Evolutionary conservation across 1,284 basidiomycete species (phyloP).

Genomic region (Ceratobasidium sp.): DNA sequence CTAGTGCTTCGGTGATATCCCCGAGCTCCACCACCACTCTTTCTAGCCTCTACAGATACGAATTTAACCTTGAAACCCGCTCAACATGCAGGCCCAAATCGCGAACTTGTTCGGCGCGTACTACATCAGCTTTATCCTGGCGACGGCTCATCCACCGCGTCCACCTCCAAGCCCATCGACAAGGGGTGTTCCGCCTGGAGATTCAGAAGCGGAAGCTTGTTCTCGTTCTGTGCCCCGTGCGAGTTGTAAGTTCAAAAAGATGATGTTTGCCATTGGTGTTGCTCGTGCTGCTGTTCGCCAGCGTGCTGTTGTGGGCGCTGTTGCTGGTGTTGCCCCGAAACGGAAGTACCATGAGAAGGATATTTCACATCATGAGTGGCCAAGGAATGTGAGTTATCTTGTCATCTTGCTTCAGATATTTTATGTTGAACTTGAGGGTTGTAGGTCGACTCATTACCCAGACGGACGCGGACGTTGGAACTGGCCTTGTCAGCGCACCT

Average conservation of each 20-base stretch:
- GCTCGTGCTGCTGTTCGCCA: constrained; percentile 34
- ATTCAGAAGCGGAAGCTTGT: constrained; percentile 49
- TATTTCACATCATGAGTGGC: constrained; percentile 95
- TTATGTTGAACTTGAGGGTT: constrained; percentile 71
- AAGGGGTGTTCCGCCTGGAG: constrained; percentile 41
- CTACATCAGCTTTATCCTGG: constrained; percentile 80
- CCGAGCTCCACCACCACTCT: constrained; percentile 93
- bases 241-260: too few relatives aligned
- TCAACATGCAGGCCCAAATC: constrained; percentile 96
- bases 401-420: constrained; percentile 52
- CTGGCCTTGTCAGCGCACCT: constrained; percentile 97
- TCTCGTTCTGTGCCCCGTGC: constrained; percentile 82
- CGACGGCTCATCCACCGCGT: background rate
- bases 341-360: constrained; percentile 93
- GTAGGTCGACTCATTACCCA: constrained; percentile 95
- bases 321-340: constrained; percentile 58
- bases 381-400: constrained; percentile 84
- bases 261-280: constrained; percentile 39
- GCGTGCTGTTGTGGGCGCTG: constrained; percentile 22
- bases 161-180: background rate
- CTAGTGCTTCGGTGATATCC: constrained; percentile 94
- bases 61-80: constrained; percentile 96
- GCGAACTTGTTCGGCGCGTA: constrained; percentile 90
- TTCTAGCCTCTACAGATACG: constrained; percentile 83
- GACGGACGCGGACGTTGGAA: constrained; percentile 91